Base-by-base conservation (phyloP, 129 eudicot species). In the Saussurea involucrata region DNA sequence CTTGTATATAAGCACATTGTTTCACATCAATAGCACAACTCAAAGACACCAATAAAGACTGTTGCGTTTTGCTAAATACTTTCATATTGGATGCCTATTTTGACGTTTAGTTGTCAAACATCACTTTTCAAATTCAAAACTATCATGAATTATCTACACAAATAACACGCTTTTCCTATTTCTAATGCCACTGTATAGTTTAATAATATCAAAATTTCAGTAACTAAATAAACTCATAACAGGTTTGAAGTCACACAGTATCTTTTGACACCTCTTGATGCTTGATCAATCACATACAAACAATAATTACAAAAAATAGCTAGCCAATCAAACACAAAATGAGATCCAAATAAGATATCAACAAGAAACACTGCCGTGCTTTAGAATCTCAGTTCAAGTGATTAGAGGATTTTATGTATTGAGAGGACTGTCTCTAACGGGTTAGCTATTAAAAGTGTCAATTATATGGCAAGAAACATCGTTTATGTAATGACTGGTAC, bases 171-270 rank as follows among this genome's bases (percentile, higher is more conserved):
- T 33, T 53, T 68, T 21, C 60, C 29, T 53, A 53, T 24, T 53
- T 32, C 29, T 33, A 32, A 28, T 15, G 60, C n/a, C 36, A 33
- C 3, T 58, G 12, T 17, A 68, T 33, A 33, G 58, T 68, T 49
- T 6, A 8, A n/a, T 27, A 20, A 20, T 13, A 66, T 20, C 73
- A 65, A 24, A 18, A 10, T 20, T 8, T 40, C 17, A 25, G n/a
- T 61, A 36, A 17, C 61, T 63, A 42, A 44, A 36, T 37, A 46
- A 64, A 7, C 8, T 66, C 27, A 3, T 21, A 70, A 10, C 33
- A 70, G 15, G 15, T 36, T 17, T 60, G 22, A 69, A 70, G 82
- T 78, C 29, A 12, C 76, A 78, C 34, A 55, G 36, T 53, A 24
- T 6, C 27, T 69, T 58, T 24, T 18, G 24, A 34, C 82, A 63